Base-by-base conservation (phyloP, 116 monocot species). In the Posidonia oceanica region DNA sequence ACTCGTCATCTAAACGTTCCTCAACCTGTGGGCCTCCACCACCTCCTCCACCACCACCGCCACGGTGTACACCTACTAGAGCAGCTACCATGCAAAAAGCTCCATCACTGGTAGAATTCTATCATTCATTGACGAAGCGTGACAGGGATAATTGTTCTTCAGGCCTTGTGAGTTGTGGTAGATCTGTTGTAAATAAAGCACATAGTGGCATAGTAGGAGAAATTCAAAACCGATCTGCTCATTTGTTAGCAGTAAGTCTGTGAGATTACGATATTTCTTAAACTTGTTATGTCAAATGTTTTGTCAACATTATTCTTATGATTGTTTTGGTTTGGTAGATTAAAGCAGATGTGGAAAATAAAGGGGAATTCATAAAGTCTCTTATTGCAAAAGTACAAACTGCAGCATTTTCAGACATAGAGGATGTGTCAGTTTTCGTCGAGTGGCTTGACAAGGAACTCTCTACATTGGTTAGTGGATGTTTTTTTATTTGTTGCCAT, bases 391-490 rank as follows among this genome's bases (percentile, higher is more conserved):
- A 79, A 67, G 80, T 95, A 13, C 84, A 85, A 14, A 75, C 71
- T 48, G 77, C 76, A 4, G 78, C 79, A 3, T 91, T 74, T 14
- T 14, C 63, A 2, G 72, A 82, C 59, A 91, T 91, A 38, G 88
- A 91, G 39, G 88, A 91, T 70, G 86, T 86, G n/a, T 76, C 82
- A 3, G 63, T 44, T 14, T 95, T 91, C 65, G 86, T 95, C 71
- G 88, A 88, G 76, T 91, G 86, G 84, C 78, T 95, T n/a, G 95
- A 95, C 14, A 67, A 65, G 54, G 79, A 91, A 75, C 91, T 95
- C 56, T 91, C 95, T 5, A 84, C 79, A 29, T 70, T 91, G 95
- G 95, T 86, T 84, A 78, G 55, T 72, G 40, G n/a, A 64, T 39
- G n/a, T 0, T 39, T 23, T 52, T 7, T 52, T 52, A 52, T 52